Evolutionary conservation across 495 filamentous ascomycete species (phyloP).

Genomic region (Neurospora hispaniola): DNA sequence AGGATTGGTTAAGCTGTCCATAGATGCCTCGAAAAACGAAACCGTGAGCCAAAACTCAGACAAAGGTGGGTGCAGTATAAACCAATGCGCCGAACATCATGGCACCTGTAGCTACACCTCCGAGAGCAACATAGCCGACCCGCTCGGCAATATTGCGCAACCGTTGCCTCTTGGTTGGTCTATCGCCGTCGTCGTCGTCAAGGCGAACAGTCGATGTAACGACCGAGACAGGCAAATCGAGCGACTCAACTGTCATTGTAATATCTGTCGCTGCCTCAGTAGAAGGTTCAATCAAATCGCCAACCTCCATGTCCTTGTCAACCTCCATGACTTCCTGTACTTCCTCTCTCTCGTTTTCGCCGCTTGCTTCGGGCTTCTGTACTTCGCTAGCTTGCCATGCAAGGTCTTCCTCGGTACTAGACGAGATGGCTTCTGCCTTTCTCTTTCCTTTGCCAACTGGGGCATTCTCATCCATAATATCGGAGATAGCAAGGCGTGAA

Average conservation of each 20-base stretch:
- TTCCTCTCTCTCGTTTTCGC: neutral
- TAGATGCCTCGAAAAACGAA: neutral
- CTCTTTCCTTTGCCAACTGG: constrained; percentile 13
- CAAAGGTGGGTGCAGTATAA: constrained; percentile 31
- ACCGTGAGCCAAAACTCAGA: constrained; percentile 1
- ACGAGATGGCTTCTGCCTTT: constrained; percentile 28
- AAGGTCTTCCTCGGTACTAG: constrained; percentile 17
- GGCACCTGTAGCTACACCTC: constrained; percentile 29
- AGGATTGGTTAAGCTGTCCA: neutral
- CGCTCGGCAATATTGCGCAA: constrained; percentile 27
- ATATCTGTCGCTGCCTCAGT: neutral
- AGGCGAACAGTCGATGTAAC: neutral
- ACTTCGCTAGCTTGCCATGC: constrained; percentile 2
- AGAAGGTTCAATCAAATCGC: neutral
- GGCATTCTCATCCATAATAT: neutral
- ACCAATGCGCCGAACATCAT: constrained; percentile 29
- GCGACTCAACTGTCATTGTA: neutral
- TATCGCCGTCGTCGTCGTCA: neutral
- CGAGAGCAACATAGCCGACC: constrained; percentile 29
- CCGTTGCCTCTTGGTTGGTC: constrained; percentile 22
- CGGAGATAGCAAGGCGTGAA: neutral
- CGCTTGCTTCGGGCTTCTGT: neutral
- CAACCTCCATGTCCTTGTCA: neutral
- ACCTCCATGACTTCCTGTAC: neutral
- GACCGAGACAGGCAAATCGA: neutral